Evolutionary conservation across 139 green algal genomes (phyloP), one percentile per base, ranked within the genome.

Genomic region (Closterium sp.): DNA sequence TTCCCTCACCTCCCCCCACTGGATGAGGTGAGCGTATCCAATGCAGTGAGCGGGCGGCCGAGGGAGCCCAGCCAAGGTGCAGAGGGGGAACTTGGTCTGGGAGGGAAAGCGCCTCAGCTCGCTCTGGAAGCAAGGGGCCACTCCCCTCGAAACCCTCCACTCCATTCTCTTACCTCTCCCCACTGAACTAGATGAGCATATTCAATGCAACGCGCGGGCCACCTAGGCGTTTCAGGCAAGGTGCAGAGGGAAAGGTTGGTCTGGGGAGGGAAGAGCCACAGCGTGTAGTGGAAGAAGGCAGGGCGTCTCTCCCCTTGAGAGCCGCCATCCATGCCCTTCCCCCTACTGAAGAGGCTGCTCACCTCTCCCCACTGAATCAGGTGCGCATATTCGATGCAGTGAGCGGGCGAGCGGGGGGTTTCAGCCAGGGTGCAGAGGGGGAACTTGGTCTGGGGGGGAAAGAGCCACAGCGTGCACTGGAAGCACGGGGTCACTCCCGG

Each of bases 391-490:
- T 99, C 98, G 64, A 99, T 99, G 95, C 98, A 99, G 95, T 99
- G 98, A 16, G 97, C 97, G 9, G 98, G 94, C 0, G 95, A 98
- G 1, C 95, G 91, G 10, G 95, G 95, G n/a, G 95, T 96, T 43
- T 96, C 95, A 30, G 98, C 98, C 2, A 99, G 93, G n/a, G 98
- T 99, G 96, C 98, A 99, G 16, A 99, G 96, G 25, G 98, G 98
- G 93, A 98, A 99, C 91, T 85, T 85, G 28, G n/a, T 32, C 93
- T 99, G 98, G 2, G 98, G 98, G 81, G 98, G 98, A 95, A 99
- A 99, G 1, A 99, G 97, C 98, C 98, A 99, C 9, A 99, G 95
- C 31, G 98, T 99, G 96, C 98, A 99, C 90, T 99, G 97, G 91
- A 99, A 99, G 96, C 98, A 99, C 36, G 98, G 98, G 16, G 98